These are phyloP conservation scores for Hanseniaspora mollemarum DNA, from an alignment of 805 yeast species.

Conservation along the genomic window DNA sequence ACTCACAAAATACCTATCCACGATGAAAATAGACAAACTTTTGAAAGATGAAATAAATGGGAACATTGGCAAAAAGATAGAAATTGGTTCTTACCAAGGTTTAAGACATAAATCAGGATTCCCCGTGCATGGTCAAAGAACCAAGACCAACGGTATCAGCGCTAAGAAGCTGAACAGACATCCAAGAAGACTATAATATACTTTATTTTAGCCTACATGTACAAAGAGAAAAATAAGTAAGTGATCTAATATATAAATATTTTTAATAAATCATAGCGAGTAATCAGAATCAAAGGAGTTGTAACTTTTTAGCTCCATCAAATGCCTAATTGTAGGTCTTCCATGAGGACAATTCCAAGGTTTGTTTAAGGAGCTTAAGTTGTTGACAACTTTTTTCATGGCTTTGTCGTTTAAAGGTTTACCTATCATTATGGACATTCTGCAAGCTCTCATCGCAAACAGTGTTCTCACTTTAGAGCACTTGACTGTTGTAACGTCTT, in stretches of 20 bases:
- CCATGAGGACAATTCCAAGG: slow-evolving; percentile 99
- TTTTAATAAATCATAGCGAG: slow-evolving; percentile 22
- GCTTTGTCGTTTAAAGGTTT: slow-evolving; percentile 43
- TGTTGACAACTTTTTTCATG: slow-evolving; percentile 59
- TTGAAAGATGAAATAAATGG: slow-evolving; percentile 61
- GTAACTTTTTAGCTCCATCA: slow-evolving; percentile 49
- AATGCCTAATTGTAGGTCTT: slow-evolving; percentile 89
- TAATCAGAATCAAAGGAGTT: slow-evolving; percentile 37
- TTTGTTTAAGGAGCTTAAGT: slow-evolving; percentile 62
- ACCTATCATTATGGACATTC: slow-evolving; percentile 92
- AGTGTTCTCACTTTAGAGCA: slow-evolving; percentile 72
- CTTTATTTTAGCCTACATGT: neutral
- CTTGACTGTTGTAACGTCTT: slow-evolving; percentile 26
- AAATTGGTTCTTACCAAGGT: slow-evolving; percentile 79
- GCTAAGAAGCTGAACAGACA: slow-evolving; percentile 76
- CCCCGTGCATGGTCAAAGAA: slow-evolving; percentile 82
- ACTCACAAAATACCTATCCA: slow-evolving; percentile 76
- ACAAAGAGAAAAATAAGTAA: neutral
- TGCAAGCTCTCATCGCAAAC: slow-evolving; percentile 92
- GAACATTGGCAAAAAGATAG: slow-evolving; percentile 67
- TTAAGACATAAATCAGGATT: slow-evolving; percentile 74
- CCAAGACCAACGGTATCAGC: slow-evolving; percentile 81
- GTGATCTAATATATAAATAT: neutral
- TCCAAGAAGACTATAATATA: slow-evolving; percentile 38
- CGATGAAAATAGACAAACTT: slow-evolving; percentile 70